phyloP scores from a whole-genome alignment of 805 yeast genomes.

The Candida namnaoensis region DNA sequence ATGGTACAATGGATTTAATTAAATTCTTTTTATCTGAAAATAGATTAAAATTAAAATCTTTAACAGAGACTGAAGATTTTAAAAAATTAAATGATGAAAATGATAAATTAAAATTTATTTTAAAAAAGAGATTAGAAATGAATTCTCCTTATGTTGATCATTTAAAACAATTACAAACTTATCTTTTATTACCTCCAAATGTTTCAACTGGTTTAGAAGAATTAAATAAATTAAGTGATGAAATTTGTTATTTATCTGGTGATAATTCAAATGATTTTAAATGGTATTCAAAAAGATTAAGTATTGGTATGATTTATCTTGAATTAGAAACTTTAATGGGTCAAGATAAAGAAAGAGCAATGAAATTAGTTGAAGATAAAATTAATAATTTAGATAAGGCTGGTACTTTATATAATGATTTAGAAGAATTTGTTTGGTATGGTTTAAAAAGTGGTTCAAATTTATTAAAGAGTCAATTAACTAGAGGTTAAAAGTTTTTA shows the following conservation, averaged over 20 bases:
- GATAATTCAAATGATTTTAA: conserved; percentile 75
- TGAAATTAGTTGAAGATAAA: conserved; percentile 49
- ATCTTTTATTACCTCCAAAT: conserved; percentile 59
- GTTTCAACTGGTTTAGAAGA: conserved; percentile 50
- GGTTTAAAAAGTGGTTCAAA: conserved; percentile 57
- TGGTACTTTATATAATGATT: conserved; percentile 53
- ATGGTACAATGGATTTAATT: conserved; percentile 43
- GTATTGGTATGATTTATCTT: conserved; percentile 62
- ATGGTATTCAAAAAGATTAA: conserved; percentile 86
- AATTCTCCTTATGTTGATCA: conserved; percentile 27
- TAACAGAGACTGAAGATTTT: conserved; percentile 20
- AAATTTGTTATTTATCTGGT: conserved; percentile 70
- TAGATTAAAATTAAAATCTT: conserved; percentile 31
- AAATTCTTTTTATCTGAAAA: conserved; percentile 46
- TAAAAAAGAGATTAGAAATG: conserved; percentile 38
- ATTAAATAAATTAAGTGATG: conserved; percentile 72
- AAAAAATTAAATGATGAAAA: conserved; percentile 24
- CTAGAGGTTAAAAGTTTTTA: conserved; percentile 37
- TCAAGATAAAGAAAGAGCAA: conserved; percentile 55
- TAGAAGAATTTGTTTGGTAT: conserved; percentile 74
- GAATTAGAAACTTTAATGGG: conserved; percentile 75
- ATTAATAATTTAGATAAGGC: conserved; percentile 41
- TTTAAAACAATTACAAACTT: conserved; percentile 35
- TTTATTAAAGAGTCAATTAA: conserved; percentile 59
- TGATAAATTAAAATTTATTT: conserved; percentile 33